These are phyloP conservation scores for Diaporthe caulivora DNA, from an alignment of 2,329 filamentous ascomycete genomes.

Conservation along the genomic window DNA sequence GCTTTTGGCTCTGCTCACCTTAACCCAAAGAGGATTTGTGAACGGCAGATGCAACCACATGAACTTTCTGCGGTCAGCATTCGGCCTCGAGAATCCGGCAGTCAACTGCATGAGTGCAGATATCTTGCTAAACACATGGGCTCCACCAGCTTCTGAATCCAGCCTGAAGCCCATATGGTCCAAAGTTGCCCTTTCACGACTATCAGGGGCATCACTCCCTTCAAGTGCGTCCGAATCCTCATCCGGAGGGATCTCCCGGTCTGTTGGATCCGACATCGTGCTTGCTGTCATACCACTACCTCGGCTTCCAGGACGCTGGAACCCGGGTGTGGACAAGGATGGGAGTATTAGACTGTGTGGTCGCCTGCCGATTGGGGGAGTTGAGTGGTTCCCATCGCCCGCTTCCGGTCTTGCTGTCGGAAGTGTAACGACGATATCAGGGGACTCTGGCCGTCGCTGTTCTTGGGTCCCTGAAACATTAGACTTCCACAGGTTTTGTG, in stretches of 20 bases:
- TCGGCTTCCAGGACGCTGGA: constrained; percentile 47
- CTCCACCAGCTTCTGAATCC: constrained; percentile 10
- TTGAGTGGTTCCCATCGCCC: constrained; percentile 25
- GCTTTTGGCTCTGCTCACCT: constrained; percentile 51
- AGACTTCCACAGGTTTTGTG: constrained; percentile 46
- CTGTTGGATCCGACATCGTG: constrained; percentile 50
- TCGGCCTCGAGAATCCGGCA: constrained; percentile 56
- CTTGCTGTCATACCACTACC: constrained; percentile 47
- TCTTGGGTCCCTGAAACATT: constrained; percentile 38
- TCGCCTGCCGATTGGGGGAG: constrained; percentile 35
- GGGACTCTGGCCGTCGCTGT: constrained; percentile 43
- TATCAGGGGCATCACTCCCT: background rate
- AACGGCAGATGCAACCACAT: constrained; percentile 70
- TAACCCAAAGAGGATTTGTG: constrained; percentile 70
- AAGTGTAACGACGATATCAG: constrained; percentile 54
- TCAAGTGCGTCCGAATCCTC: background rate
- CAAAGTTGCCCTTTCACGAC: background rate
- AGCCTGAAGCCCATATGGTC: constrained; percentile 20
- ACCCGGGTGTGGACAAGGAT: constrained; percentile 45
- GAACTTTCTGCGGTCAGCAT: constrained; percentile 59
- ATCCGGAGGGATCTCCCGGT: constrained; percentile 44
- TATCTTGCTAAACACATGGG: constrained; percentile 37
- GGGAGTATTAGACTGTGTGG: constrained; percentile 51
- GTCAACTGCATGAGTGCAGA: constrained; percentile 48
- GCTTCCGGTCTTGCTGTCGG: constrained; percentile 47